Percentiles rank a stretch among this genome's conserved stretches.
Conservation (phyloP, 2,329 filamentous ascomycete genomes). For the Hymenoscyphus fructigenus region DNA sequence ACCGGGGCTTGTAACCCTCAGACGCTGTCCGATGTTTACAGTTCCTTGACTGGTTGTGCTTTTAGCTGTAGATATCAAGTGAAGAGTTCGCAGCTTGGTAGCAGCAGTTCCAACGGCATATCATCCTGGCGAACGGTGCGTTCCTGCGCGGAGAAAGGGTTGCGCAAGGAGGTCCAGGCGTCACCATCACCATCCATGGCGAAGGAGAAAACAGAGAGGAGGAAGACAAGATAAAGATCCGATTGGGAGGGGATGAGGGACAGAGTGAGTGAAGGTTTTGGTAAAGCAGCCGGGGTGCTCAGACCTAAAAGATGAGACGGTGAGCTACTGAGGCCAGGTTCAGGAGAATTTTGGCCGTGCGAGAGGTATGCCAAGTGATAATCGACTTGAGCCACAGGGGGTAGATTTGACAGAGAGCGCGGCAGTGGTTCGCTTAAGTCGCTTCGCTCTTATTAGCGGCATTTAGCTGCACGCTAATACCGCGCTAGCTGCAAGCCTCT, state of each 20-base stretch:
- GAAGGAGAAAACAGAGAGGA: neutral
- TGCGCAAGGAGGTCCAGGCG: conserved; percentile 6
- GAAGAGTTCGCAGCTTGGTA: conserved; percentile 4
- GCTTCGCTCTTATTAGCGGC: too few species aligned
- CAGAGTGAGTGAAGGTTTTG: neutral
- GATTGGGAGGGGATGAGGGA: neutral
- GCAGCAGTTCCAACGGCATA: neutral
- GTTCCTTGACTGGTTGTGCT: neutral
- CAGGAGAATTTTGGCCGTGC: neutral
- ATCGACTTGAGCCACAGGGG: neutral
- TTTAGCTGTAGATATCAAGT: neutral
- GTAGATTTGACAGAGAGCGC: neutral
- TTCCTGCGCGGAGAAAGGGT: conserved; percentile 8
- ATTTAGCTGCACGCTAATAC: neutral
- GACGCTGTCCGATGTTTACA: conserved; percentile 6
- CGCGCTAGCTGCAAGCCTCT: neutral
- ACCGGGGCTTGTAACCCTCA: neutral
- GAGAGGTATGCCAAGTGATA: neutral
- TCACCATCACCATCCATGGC: neutral
- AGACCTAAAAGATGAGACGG: neutral
- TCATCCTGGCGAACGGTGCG: conserved; percentile 9
- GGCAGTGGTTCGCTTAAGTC: too few species aligned
- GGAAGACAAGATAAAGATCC: neutral
- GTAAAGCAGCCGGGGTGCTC: neutral
- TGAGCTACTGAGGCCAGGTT: neutral